Evolutionary conservation across 2,329 filamentous ascomycete genomes (phyloP).

Genomic region (Polytolypa hystricis): DNA sequence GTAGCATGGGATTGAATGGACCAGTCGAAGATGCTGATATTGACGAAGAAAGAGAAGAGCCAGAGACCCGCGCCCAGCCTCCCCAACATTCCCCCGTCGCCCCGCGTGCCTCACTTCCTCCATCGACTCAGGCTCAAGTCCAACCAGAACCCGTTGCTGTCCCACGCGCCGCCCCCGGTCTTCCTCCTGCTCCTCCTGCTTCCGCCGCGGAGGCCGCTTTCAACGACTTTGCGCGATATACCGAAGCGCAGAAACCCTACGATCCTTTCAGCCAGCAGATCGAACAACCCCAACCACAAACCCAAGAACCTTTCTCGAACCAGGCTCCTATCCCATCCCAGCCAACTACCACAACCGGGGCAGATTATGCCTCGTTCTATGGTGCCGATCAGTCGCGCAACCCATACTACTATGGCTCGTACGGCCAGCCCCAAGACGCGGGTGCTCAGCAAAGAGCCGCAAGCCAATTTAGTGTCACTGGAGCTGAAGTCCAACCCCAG

Average conservation of each 20-base stretch:
- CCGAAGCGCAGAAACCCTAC: slow-evolving; percentile 63
- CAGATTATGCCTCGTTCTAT: slow-evolving; percentile 79
- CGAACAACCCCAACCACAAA: slow-evolving; percentile 50
- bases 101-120: slow-evolving; percentile 77
- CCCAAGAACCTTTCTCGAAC: slow-evolving; percentile 46
- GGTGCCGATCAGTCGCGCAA: slow-evolving; percentile 63
- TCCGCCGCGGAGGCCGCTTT: slow-evolving; percentile 37
- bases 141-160: slow-evolving; percentile 33
- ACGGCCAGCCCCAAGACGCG: slow-evolving; percentile 62
- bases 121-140: slow-evolving; percentile 35
- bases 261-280: slow-evolving; percentile 77
- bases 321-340: slow-evolving; percentile 52
- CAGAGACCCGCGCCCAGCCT: slow-evolving; percentile 86
- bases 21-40: slow-evolving; percentile 63
- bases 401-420: slow-evolving; percentile 61
- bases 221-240: slow-evolving; percentile 44
- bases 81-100: slow-evolving; percentile 85
- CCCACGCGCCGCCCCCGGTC: slow-evolving; percentile 50
- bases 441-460: slow-evolving; percentile 61
- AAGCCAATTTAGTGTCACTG: slow-evolving; percentile 58
- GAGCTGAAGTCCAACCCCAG: slow-evolving; percentile 48
- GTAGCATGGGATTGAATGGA: slow-evolving; percentile 81
- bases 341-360: slow-evolving; percentile 46
- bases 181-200: slow-evolving; percentile 49
- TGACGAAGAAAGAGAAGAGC: slow-evolving; percentile 87